Evolutionary conservation across 495 filamentous ascomycete genomes (phyloP), one percentile per base, ranked within the genome.

Genomic region (Tetracladium marchalianum): DNA sequence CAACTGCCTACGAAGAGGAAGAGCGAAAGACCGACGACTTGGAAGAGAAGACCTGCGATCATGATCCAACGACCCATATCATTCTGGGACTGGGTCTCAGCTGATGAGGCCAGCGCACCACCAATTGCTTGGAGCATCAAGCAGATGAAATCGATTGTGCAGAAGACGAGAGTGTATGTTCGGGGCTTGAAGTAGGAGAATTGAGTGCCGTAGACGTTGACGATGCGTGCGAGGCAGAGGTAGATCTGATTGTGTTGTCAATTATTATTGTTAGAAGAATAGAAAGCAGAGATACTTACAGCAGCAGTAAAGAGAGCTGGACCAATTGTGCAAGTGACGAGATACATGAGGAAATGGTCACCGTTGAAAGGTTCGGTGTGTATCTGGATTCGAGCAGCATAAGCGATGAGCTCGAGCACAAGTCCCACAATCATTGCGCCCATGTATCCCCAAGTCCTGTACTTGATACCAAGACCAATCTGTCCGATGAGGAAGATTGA

Each of bases 261-360:
- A 42, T 5, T 35, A 35, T 2, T 15, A 2, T 10, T 16, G 4
- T 41, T 2, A 18, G 4, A 13, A 27, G 24, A 37, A 17, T 9
- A 19, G 22, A 27, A 19, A 27, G 19, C 24, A 16, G 15, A 22
- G 39, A 8, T 16, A 48, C 45, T 32, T 45, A 54, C 69, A 13
- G 63, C 66, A 11, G 73, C 77, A 31, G 67, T 65, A 48, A 80
- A 59, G 54, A 81, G 74, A 44, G 75, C 73, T 8, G 75, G 75
- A 3, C 63, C 73, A 47, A 78, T 70, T 7, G 73, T 78, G 8
- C 78, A 61, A 37, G 52, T 58, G 52, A 80, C 66, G 22, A 77
- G 51, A 17, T 53, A 58, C 34, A 67, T 58, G n/a, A 73, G 58
- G 40, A 69, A 71, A 11, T 43, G 24, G 46, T 63, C 49, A 19